Evolutionary conservation across 139 green algal genomes (phyloP).

Genomic region (Ettlia oleoabundans): DNA sequence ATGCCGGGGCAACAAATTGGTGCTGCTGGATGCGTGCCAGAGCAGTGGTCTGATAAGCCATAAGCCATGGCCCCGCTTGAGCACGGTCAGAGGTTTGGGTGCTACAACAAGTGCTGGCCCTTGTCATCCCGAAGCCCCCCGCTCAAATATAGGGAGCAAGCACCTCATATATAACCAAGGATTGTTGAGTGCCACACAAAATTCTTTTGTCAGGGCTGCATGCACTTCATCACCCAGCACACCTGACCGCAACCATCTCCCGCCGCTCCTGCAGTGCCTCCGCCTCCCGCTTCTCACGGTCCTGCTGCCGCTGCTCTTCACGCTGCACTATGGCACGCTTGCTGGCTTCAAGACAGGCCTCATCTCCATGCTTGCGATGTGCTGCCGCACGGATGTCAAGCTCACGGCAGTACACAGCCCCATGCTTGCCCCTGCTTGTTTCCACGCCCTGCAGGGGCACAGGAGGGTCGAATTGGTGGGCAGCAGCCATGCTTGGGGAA

Average conservation of each 20-base stretch:
- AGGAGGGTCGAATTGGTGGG: background rate
- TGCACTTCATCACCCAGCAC: background rate
- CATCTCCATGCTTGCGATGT: slow-evolving; percentile 5
- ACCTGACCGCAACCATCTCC: background rate
- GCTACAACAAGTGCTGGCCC: no score
- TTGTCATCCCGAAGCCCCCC: no score
- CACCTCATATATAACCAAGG: no score
- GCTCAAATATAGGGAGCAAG: no score
- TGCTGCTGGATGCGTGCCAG: no score
- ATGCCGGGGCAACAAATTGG: no score
- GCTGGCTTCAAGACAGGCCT: background rate
- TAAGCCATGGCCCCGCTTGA: no score
- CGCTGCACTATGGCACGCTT: background rate
- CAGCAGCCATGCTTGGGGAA: no score
- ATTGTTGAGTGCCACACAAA: no score
- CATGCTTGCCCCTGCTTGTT: background rate
- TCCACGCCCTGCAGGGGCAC: background rate
- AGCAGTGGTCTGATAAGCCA: no score
- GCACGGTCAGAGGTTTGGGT: no score
- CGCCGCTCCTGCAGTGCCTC: background rate
- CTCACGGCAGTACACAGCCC: background rate
- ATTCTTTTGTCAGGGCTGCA: no score
- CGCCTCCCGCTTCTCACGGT: background rate
- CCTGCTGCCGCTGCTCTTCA: background rate
- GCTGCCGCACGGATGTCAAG: background rate